Evolutionary conservation across 75 land plant genomes (phyloP), one percentile per base, ranked within the genome.

Genomic region (Sequoiadendron giganteum): DNA sequence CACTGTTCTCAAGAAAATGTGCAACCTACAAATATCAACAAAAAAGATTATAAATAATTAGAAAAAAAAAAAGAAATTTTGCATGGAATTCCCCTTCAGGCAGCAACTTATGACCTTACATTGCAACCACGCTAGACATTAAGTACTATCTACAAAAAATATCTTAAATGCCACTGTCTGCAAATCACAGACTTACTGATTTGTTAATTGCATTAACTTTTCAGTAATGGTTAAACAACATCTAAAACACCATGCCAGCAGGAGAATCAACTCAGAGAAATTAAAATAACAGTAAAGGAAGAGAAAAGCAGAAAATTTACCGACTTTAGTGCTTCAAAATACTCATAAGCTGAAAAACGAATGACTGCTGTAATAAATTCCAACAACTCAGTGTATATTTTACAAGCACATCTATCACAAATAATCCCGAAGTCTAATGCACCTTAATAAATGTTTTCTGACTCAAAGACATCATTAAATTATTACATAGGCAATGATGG

Each of bases 1-100:
- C 34, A 10, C 49, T 82, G 11, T 82, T 82, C 84, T 82, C 84
- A 82, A 82, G 84, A 47, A 82, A 9, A 9, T 28, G 30, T 82
- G 32, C 84, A 82, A 82, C 77, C 77, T 73, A 34, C 36, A 73
- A 73, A 73, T 73, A 34, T 73, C 38, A 32, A 73, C 15, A 34
- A 73, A 73, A 5, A 8, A 32, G 15, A 73, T 21, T 73, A 10
- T 73, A 32, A 34, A 30, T 32, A 34, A 73, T 11, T 73, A 32
- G 2, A n/a, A n/a, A n/a, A 73, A 73, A 73, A 34, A 32, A 2
- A 10, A 10, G 3, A 73, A 73, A 32, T 73, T 73, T 73, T 34
- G 38, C 36, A 73, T 2, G 36, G 38, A 73, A 34, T 32, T 34
- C 13, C 1, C 15, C 2, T 34, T 10, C 28, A 25, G 77, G 14